Conservation (phyloP, 106 monocot species). For the Cymbidium sinense region DNA sequence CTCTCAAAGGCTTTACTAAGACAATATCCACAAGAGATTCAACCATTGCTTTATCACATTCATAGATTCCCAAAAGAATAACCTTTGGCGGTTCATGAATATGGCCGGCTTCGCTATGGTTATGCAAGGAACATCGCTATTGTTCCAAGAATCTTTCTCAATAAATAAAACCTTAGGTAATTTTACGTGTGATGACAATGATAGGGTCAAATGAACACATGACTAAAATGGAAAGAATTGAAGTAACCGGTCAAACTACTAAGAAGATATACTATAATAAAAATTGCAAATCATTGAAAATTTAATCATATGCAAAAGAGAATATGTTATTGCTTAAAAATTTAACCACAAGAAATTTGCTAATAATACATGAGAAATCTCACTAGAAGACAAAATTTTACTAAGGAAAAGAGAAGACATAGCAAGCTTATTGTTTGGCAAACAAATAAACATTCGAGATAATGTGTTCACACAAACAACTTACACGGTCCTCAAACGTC, state of each 20-base stretch:
- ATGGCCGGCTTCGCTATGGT: constrained; percentile 23
- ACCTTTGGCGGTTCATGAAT: constrained; percentile 39
- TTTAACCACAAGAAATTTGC: too few species aligned
- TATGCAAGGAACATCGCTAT: constrained; percentile 18
- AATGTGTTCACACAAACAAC: background rate
- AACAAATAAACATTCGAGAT: too few species aligned
- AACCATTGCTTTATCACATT: constrained; percentile 45
- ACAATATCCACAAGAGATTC: constrained; percentile 38
- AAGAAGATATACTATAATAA: too few species aligned
- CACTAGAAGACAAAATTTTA: background rate
- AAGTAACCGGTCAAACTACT: background rate
- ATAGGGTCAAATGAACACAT: background rate
- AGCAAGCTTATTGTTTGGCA: background rate
- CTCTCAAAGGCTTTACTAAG: constrained; percentile 77
- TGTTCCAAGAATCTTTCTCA: constrained; percentile 63
- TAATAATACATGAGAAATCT: too few species aligned
- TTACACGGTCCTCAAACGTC: constrained; percentile 43
- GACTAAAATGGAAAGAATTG: background rate
- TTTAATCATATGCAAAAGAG: background rate
- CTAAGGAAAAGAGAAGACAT: background rate
- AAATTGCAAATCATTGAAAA: background rate
- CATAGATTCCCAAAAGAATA: constrained; percentile 49
- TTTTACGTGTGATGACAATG: constrained; percentile 7
- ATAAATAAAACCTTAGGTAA: constrained; percentile 52
- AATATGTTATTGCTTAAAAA: too few species aligned